phyloP scores from a whole-genome alignment of 106 monocot species.

The Alisma plantagoaquatica region DNA sequence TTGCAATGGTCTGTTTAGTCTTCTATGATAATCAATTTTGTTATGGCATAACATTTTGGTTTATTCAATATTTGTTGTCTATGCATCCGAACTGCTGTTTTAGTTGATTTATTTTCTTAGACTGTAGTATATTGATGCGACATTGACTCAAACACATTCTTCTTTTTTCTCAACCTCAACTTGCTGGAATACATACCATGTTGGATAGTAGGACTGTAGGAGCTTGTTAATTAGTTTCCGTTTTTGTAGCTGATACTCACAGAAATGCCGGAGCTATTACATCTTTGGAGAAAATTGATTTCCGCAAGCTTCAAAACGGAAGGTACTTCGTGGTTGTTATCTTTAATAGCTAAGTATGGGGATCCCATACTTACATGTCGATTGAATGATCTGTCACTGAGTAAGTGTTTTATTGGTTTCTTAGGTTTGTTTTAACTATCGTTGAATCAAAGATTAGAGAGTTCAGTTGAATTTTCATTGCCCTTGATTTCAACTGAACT shows the following conservation, averaged over 20 bases:
- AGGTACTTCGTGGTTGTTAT: conserved; percentile 32
- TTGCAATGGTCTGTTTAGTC: conserved; percentile 81
- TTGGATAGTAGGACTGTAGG: not conserved
- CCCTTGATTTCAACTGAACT: no score
- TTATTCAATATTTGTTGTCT: no score
- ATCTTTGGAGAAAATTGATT: conserved; percentile 67
- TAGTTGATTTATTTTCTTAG: not conserved
- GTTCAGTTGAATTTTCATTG: no score
- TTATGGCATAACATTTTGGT: conserved; percentile 13
- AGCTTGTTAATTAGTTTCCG: not conserved
- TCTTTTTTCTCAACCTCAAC: not conserved
- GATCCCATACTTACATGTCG: not conserved
- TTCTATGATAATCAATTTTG: conserved; percentile 17
- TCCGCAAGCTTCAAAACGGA: conserved; percentile 93
- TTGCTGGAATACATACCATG: no score
- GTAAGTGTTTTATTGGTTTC: no score
- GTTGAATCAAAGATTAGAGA: no score
- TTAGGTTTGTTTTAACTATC: no score
- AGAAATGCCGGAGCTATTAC: conserved; percentile 19
- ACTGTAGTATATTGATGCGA: not conserved
- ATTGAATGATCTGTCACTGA: no score
- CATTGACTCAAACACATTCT: not conserved
- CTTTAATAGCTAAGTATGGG: not conserved
- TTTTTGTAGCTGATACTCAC: not conserved
- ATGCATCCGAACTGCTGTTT: not conserved